These are phyloP conservation scores for Talaromyces funiculosus DNA, from an alignment of 2,329 filamentous ascomycete species.

Conservation along the genomic window DNA sequence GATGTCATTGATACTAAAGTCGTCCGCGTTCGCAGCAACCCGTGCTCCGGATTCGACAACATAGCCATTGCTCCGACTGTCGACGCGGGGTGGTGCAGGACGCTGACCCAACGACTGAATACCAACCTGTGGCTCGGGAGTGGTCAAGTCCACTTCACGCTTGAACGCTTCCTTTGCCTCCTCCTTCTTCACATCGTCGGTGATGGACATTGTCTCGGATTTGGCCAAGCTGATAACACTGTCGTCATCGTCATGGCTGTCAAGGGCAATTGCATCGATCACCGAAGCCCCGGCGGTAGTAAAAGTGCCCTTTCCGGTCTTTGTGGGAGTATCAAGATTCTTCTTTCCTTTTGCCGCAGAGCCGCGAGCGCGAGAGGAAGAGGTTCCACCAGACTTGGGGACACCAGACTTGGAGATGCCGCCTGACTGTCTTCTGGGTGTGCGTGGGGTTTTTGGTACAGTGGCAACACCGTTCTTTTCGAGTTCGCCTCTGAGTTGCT, in stretches of 20 bases:
- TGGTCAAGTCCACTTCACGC: not conserved
- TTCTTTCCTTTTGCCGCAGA: not conserved
- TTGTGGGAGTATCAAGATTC: not conserved
- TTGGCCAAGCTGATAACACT: not conserved
- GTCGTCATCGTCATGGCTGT: not conserved
- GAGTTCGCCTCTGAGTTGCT: constrained; percentile 27
- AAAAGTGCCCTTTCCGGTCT: not conserved
- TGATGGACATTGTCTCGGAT: not conserved
- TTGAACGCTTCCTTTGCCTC: not conserved
- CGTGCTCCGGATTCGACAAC: not conserved
- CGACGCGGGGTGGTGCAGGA: not conserved
- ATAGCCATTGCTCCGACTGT: not conserved
- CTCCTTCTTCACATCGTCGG: not conserved
- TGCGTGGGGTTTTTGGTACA: not conserved
- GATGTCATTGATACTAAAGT: not conserved
- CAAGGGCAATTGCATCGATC: not conserved
- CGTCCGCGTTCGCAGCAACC: not conserved
- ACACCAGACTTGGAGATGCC: not conserved
- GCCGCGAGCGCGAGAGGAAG: not conserved
- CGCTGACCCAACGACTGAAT: not conserved
- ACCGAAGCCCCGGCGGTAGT: not conserved
- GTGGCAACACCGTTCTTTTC: not conserved
- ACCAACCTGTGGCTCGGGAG: not conserved
- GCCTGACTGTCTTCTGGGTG: not conserved
- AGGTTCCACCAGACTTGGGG: not conserved